Percentiles rank a stretch among this genome's conserved stretches.
Conservation (phyloP, 2,329 filamentous ascomycete species). For the Stromatinia cepivora region DNA sequence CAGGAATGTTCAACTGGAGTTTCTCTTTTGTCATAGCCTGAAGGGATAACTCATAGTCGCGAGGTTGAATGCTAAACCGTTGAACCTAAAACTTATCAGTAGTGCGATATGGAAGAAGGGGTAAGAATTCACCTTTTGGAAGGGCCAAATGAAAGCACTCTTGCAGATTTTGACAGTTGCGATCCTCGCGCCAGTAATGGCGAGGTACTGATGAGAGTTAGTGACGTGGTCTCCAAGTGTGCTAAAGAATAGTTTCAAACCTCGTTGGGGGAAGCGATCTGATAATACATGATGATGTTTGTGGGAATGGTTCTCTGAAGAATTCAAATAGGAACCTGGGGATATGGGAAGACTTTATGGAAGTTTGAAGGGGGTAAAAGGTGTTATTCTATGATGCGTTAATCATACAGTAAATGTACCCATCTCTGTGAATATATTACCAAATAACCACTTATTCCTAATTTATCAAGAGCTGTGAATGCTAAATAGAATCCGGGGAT, state of each 20-base stretch:
- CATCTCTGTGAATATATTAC: background rate
- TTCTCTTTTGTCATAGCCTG: slow-evolving; percentile 91
- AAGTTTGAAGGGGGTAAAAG: background rate
- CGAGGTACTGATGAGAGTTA: slow-evolving; percentile 79
- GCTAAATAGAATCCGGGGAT: background rate
- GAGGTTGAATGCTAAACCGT: slow-evolving; percentile 61
- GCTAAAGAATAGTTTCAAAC: background rate
- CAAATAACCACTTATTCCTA: background rate
- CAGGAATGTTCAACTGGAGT: slow-evolving; percentile 76
- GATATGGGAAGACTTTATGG: background rate
- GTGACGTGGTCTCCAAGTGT: slow-evolving; percentile 50
- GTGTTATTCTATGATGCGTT: background rate
- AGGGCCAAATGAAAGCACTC: slow-evolving; percentile 69
- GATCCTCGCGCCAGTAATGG: slow-evolving; percentile 78
- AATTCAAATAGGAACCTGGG: background rate
- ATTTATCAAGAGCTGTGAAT: background rate
- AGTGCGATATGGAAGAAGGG: background rate
- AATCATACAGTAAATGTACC: background rate
- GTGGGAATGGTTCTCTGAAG: background rate
- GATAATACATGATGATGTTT: slow-evolving; percentile 6
- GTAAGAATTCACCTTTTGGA: slow-evolving; percentile 56
- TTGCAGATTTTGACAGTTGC: slow-evolving; percentile 76
- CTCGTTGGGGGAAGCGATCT: slow-evolving; percentile 12
- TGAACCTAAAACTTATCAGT: slow-evolving; percentile 33
- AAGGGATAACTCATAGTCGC: slow-evolving; percentile 79